Conservation (phyloP, 257 asterid genomes). For the Fraxinus pennsylvanica region DNA sequence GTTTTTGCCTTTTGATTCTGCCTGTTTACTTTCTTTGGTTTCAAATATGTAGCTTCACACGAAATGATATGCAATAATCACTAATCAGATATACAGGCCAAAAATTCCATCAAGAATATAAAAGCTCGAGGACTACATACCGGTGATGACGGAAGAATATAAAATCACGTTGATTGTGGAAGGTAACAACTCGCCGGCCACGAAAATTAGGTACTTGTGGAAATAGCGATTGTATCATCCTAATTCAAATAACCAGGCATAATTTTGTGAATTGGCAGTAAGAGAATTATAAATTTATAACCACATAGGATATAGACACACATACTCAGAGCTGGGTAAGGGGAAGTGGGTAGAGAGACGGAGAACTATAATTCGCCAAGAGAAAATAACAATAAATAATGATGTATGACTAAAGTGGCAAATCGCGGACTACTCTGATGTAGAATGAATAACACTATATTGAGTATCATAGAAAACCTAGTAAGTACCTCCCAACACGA, state of each 20-base stretch:
- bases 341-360: background rate
- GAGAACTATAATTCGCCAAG: background rate
- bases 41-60: slow-evolving; percentile 73
- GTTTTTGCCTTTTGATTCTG: slow-evolving; percentile 49
- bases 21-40: slow-evolving; percentile 61
- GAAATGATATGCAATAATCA: slow-evolving; percentile 13
- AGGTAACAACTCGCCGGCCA: slow-evolving; percentile 93
- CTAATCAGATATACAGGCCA: slow-evolving; percentile 15
- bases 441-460: background rate
- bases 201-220: slow-evolving; percentile 88
- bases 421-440: background rate
- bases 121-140: slow-evolving; percentile 35
- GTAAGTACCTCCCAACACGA: slow-evolving; percentile 80
- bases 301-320: background rate
- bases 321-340: background rate
- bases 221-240: slow-evolving; percentile 82
- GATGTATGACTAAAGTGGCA: background rate
- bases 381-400: background rate
- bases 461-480: background rate
- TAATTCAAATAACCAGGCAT: slow-evolving; percentile 27
- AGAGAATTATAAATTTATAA: background rate
- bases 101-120: background rate
- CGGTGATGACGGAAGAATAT: slow-evolving; percentile 95
- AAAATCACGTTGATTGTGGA: slow-evolving; percentile 95
- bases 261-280: slow-evolving; percentile 10